Base-by-base conservation (phyloP, 495 filamentous ascomycete genomes). In the Astrothelium macrocarpum region DNA sequence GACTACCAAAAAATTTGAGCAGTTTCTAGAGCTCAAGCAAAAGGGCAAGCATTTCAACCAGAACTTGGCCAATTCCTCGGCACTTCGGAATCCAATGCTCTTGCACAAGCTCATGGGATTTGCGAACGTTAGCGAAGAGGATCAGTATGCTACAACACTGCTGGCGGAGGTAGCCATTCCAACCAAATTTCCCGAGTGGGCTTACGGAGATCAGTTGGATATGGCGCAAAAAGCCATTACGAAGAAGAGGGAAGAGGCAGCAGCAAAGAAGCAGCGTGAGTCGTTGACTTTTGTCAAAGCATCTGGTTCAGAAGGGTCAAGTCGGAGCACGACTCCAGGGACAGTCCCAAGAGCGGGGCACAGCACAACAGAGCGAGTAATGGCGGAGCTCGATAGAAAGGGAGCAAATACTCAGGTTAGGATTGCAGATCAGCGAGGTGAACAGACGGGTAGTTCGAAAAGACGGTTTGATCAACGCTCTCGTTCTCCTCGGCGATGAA, bases 1-100 rank as follows among this genome's bases (percentile, higher is more conserved):
- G 1, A 62, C 74, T 39, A 89, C 84, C 61, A 79, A 81, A 59
- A 96, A 95, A 67, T 89, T 96, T 67, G 79, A 84, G 60, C 87
- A 87, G 69, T 97, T 98, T 73, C 83, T 96, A 1, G 79, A 82
- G 28, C 79, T 97, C 53, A 98, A 97, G 75, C 85, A 84, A 60
- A 84, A 90, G 67, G 90, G 89, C 2, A 78, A 90, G 32, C 95
- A 98, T 76, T 97, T 98, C 79, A 97, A 98, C 73, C 79, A 86
- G 64, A 88, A 90, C 60, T 78, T 97, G 0, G 84, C 87, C 25
- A 78, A 77, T 45, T 89, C 87, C 1, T 77, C 84, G 0, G 85
- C 88, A 0, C 76, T 96, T 43, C 85, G 84, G 59, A 96, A 97
- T 71, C 94, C 94, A 26, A 87, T 83, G 32, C 76, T 96, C 20